Percentiles rank a stretch among this genome's conserved stretches.
These are phyloP conservation scores for Misopates orontium DNA, from an alignment of 257 asterid species.

Conservation along the genomic window DNA sequence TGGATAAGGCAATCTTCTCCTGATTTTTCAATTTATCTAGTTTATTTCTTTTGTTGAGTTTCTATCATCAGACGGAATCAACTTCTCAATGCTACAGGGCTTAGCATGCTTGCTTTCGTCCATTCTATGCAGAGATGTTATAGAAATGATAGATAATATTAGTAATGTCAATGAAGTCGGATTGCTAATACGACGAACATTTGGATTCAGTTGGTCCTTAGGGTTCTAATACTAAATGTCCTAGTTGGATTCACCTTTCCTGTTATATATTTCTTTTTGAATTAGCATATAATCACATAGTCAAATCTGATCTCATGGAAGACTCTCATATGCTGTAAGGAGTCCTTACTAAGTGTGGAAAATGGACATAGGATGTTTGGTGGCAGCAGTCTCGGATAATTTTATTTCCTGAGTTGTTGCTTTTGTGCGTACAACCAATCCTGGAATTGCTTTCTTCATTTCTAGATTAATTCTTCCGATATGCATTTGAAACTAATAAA, in stretches of 20 bases:
- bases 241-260: neutral
- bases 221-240: neutral
- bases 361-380: neutral
- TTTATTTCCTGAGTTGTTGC: neutral
- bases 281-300: neutral
- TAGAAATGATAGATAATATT: slow-evolving; percentile 6
- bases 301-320: neutral
- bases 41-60: slow-evolving; percentile 16
- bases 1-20: neutral
- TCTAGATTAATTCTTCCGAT: neutral
- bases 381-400: neutral
- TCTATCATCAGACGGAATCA: neutral
- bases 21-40: slow-evolving; percentile 5
- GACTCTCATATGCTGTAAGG: neutral
- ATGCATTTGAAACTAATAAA: neutral
- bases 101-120: slow-evolving; percentile 6
- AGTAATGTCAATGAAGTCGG: slow-evolving; percentile 2
- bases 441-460: neutral
- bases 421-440: neutral
- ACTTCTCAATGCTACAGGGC: neutral
- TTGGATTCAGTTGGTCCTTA: slow-evolving; percentile 1
- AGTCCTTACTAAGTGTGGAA: neutral
- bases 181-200: neutral
- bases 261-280: neutral
- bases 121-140: slow-evolving; percentile 9